phyloP scores from a whole-genome alignment of 2,329 filamentous ascomycete species.

The Zasmidium cellare region DNA sequence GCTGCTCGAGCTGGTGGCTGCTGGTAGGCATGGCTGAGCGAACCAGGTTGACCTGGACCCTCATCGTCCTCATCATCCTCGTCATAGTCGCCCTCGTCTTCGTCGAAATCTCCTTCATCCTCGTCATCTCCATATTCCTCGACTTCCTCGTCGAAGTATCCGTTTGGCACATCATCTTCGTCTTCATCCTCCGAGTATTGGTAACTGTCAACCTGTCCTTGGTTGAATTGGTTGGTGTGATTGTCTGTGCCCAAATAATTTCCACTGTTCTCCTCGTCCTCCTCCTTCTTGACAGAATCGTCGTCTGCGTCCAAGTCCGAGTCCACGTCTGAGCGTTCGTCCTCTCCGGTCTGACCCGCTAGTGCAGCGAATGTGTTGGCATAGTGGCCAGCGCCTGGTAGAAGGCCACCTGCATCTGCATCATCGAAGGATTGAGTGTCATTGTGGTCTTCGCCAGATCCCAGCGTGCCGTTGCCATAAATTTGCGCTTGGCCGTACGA shows the following conservation, averaged over 20 bases:
- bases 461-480: constrained; percentile 3
- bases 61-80: constrained; percentile 11
- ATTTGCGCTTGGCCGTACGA: background rate
- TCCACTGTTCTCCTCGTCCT: constrained; percentile 14
- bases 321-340: too few species aligned
- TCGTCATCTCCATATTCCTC: constrained; percentile 12
- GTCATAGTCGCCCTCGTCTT: constrained; percentile 10
- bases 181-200: constrained; percentile 13
- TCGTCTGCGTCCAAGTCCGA: too few species aligned
- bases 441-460: constrained; percentile 5
- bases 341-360: constrained; percentile 9
- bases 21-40: constrained; percentile 9
- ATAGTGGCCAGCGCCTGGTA: constrained; percentile 8
- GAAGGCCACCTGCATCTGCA: background rate
- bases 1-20: constrained; percentile 2
- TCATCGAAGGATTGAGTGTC: background rate
- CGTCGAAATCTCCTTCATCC: constrained; percentile 12
- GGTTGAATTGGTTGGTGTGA: background rate
- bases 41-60: background rate
- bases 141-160: constrained; percentile 6
- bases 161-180: constrained; percentile 5
- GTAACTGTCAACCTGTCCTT: constrained; percentile 15
- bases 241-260: constrained; percentile 4
- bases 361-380: constrained; percentile 19
- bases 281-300: constrained; percentile 15